A percentile compares a stretch with the other conserved stretches of the same genome.
phyloP scores from a whole-genome alignment of 176 grass and related monocot species.

The Thalia dealbata region DNA sequence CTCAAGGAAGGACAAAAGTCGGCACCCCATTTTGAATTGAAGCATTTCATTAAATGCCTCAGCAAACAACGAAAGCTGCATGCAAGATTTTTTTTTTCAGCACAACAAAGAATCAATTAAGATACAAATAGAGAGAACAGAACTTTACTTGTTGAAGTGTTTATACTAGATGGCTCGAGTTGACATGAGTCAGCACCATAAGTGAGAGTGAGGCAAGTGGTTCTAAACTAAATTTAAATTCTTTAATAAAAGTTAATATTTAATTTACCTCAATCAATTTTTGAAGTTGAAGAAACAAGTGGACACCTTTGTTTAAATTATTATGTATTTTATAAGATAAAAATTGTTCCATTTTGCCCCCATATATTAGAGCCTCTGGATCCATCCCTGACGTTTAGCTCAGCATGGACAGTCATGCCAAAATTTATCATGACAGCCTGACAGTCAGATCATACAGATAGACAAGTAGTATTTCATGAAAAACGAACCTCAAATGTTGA shows the following conservation, averaged over 20 bases:
- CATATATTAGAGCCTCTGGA: too few relatives aligned
- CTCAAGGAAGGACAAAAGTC: conserved; percentile 88
- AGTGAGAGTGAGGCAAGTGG: too few relatives aligned
- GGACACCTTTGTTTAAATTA: too few relatives aligned
- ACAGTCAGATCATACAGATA: too few relatives aligned
- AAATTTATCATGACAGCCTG: background rate
- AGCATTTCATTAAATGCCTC: conserved; percentile 98
- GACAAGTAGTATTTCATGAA: background rate
- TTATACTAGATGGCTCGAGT: background rate
- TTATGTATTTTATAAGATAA: too few relatives aligned
- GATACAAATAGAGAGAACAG: background rate
- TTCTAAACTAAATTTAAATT: too few relatives aligned
- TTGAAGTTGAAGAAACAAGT: too few relatives aligned
- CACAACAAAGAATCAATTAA: background rate
- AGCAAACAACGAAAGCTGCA: conserved; percentile 94
- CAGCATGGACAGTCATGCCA: background rate
- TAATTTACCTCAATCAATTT: too few relatives aligned
- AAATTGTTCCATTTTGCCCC: too few relatives aligned
- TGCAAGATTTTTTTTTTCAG: background rate
- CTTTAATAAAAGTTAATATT: too few relatives aligned
- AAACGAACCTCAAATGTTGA: conserved; percentile 83
- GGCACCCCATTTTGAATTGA: conserved; percentile 87
- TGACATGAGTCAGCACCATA: background rate
- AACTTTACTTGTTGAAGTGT: too few relatives aligned
- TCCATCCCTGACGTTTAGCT: background rate